A percentile compares a stretch with the other conserved stretches of the same genome.
Conservation (phyloP, 1,284 basidiomycete species). For the Marasmius oreades region DNA sequence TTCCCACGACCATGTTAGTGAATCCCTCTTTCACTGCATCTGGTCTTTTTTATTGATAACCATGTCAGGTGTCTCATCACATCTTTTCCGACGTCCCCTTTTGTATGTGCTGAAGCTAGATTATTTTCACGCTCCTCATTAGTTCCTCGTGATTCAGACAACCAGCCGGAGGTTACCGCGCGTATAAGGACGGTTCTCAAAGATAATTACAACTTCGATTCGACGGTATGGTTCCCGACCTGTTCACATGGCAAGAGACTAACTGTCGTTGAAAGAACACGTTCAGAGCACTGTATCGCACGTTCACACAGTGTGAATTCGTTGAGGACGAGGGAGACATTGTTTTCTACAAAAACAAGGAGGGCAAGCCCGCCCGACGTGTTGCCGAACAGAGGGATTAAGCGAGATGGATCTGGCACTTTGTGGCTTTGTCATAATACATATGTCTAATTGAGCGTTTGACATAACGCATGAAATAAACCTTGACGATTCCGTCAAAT, state of each 20-base stretch:
- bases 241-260: not conserved
- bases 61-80: constrained; percentile 11
- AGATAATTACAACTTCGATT: constrained; percentile 35
- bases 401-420: not conserved
- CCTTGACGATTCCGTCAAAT: no score
- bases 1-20: constrained; percentile 37
- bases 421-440: not conserved
- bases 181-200: constrained; percentile 32
- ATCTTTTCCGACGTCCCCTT: constrained; percentile 27
- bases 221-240: constrained; percentile 28
- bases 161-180: constrained; percentile 29
- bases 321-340: constrained; percentile 67
- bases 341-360: constrained; percentile 60
- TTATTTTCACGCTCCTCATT: not conserved
- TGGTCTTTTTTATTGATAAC: not conserved
- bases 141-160: constrained; percentile 18
- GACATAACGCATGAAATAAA: no score
- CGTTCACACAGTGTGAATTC: constrained; percentile 57
- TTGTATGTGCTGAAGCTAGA: constrained; percentile 16
- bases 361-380: constrained; percentile 33
- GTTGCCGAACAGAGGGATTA: constrained; percentile 12
- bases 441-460: not conserved
- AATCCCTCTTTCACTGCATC: not conserved
- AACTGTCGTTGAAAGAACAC: constrained; percentile 25
- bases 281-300: constrained; percentile 35